Conservation (phyloP, 192 early-diverging fungal species). For the Borealophlyctis nickersoniae region DNA sequence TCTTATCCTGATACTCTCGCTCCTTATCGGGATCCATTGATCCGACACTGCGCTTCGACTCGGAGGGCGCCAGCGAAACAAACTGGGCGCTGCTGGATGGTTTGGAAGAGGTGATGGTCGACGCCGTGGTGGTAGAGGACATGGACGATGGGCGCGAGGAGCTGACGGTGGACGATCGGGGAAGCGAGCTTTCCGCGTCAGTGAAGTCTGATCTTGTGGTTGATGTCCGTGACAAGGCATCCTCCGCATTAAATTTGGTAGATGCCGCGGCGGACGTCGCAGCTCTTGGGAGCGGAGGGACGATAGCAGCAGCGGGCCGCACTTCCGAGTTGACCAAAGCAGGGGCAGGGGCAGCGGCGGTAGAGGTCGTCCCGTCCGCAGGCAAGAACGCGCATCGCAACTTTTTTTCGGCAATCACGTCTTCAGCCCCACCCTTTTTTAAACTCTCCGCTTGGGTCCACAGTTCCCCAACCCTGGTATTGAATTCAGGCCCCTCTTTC, state of each 20-base stretch:
- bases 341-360: not conserved
- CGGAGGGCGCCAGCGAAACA: slow-evolving; percentile 1
- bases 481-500: slow-evolving; percentile 54
- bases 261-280: no score
- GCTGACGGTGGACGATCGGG: not conserved
- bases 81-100: slow-evolving; percentile 3
- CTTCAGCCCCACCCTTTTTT: slow-evolving; percentile 34
- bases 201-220: no score
- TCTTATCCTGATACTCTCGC: slow-evolving; percentile 39
- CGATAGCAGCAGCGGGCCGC: not conserved
- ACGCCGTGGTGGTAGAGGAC: slow-evolving; percentile 6
- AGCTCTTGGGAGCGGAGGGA: not conserved
- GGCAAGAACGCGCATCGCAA: slow-evolving; percentile 37
- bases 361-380: not conserved
- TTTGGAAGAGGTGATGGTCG: not conserved
- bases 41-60: no score
- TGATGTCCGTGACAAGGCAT: no score
- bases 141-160: slow-evolving; percentile 4
- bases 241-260: not conserved
- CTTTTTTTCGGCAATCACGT: slow-evolving; percentile 44
- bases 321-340: not conserved
- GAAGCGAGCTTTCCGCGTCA: not conserved
- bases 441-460: slow-evolving; percentile 47
- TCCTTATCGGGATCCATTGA: no score
- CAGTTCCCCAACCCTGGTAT: slow-evolving; percentile 29